Evolutionary conservation across 495 filamentous ascomycete genomes (phyloP), one percentile per base, ranked within the genome.

Genomic region (Penicillium canescens): DNA sequence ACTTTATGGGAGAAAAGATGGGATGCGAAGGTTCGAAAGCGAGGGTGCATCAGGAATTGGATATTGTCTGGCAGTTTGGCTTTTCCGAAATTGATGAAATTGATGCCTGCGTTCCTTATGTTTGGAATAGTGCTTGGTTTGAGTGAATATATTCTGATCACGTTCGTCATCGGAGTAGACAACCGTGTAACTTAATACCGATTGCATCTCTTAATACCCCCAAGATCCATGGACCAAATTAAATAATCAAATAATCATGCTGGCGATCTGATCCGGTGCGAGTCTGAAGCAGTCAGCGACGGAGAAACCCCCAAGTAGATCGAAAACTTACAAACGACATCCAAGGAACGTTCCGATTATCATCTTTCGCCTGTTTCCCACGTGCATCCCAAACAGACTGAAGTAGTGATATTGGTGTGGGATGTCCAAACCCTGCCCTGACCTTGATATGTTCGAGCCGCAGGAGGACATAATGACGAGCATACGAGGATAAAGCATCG

Each of bases 371-470:
- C 34, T 70, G 66, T 11, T 55, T 60, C 12, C 57, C 60, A 11
- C 71, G 65, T 4, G 59, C 69, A 38, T 65, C 47, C 71, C 71
- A 74, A 3, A 74, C 71, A 39, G 60, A 64, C 26, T 62, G 52
- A 5, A 74, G 57, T 9, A 74, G 42, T 2, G 55, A 54, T 8
- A 49, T 48, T 3, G 71, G 63, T 2, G 63, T 57, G 3, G 59
- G 48, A 10, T 66, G 69, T n/a, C 66, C 57, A 28, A 74, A 57
- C 26, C 68, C 69, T 6, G 69, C 67, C 45, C 66, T 54, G 24
- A 51, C 49, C 49, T 69, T 62, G 16, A 72, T 62, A 21, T 74
- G 61, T 4, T 42, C 57, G 12, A 70, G 41, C 24, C 69, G 59
- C 14, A 67, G 12, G 3, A 71, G 26, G 23, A 71, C 49, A 50